Conservation (phyloP, 352 stramenopile species). For the Pythium myriotylum region DNA sequence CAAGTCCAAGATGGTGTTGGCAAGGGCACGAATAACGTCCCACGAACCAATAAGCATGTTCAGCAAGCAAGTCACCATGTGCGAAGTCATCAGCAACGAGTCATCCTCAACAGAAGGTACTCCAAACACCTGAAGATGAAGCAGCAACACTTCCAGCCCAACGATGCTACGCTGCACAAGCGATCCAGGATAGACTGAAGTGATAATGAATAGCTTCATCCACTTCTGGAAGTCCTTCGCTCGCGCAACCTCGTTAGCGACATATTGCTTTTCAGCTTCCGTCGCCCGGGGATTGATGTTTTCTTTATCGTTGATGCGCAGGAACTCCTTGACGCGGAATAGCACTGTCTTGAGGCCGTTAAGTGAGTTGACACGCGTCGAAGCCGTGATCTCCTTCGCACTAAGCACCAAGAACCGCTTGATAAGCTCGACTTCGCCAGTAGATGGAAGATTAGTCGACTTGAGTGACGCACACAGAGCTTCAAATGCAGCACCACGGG, state of each 20-base stretch:
- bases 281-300: conserved; percentile 11
- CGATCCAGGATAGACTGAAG: conserved; percentile 63
- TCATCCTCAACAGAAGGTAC: conserved; percentile 22
- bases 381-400: conserved; percentile 69
- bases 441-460: conserved; percentile 69
- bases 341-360: conserved; percentile 79
- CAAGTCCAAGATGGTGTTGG: conserved; percentile 68
- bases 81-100: conserved; percentile 48
- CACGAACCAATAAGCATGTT: conserved; percentile 83
- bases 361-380: conserved; percentile 70
- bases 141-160: conserved; percentile 67
- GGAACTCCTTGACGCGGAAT: conserved; percentile 70
- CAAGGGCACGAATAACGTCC: conserved; percentile 74
- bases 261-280: conserved; percentile 16
- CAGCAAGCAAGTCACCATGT: conserved; percentile 71
- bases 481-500: conserved; percentile 73
- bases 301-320: conserved; percentile 55
- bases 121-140: conserved; percentile 80
- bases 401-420: conserved; percentile 73
- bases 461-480: conserved; percentile 79
- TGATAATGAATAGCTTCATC: conserved; percentile 68
- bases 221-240: conserved; percentile 62
- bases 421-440: conserved; percentile 56
- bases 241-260: conserved; percentile 34
- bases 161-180: conserved; percentile 73